Conservation (phyloP, 345 rosid genomes). For the Jatropha curcas region DNA sequence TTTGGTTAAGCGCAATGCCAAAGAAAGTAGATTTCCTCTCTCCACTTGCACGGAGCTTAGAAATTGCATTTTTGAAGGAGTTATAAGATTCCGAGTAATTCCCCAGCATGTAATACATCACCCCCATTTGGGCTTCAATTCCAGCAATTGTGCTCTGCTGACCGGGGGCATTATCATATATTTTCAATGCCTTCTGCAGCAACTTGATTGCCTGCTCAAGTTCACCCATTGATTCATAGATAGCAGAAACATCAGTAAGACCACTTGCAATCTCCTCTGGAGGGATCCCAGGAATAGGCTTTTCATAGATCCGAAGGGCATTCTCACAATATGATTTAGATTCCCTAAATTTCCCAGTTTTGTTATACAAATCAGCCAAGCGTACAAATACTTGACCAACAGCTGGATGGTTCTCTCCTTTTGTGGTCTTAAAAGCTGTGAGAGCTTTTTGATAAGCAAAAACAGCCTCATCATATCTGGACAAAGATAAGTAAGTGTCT, state of each 20-base stretch:
- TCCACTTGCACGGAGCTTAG: conserved; percentile 71
- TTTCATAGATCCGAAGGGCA: conserved; percentile 68
- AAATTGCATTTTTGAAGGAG: conserved; percentile 61
- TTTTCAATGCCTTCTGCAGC: conserved; percentile 62
- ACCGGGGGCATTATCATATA: conserved; percentile 60
- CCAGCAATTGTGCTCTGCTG: conserved; percentile 83
- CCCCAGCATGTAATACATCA: conserved; percentile 82
- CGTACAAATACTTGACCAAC: conserved; percentile 83
- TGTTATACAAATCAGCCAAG: conserved; percentile 80
- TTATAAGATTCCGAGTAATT: conserved; percentile 65
- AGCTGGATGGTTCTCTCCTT: conserved; percentile 80
- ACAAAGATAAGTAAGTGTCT: conserved; percentile 77
- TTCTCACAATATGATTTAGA: conserved; percentile 84
- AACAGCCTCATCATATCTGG: conserved; percentile 84
- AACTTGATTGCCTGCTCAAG: conserved; percentile 66
- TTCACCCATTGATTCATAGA: conserved; percentile 82
- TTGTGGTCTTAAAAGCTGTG: conserved; percentile 62
- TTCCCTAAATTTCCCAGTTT: conserved; percentile 72
- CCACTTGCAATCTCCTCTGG: conserved; percentile 83
- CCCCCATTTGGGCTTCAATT: conserved; percentile 94
- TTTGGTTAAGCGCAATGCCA: conserved; percentile 84
- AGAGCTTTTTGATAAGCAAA: conserved; percentile 89
- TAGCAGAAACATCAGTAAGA: conserved; percentile 78
- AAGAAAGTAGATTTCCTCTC: conserved; percentile 80
- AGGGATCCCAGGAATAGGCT: conserved; percentile 58